These are phyloP conservation scores for Macadamia integrifolia DNA, from an alignment of 164 flowering plant species.

Conservation along the genomic window DNA sequence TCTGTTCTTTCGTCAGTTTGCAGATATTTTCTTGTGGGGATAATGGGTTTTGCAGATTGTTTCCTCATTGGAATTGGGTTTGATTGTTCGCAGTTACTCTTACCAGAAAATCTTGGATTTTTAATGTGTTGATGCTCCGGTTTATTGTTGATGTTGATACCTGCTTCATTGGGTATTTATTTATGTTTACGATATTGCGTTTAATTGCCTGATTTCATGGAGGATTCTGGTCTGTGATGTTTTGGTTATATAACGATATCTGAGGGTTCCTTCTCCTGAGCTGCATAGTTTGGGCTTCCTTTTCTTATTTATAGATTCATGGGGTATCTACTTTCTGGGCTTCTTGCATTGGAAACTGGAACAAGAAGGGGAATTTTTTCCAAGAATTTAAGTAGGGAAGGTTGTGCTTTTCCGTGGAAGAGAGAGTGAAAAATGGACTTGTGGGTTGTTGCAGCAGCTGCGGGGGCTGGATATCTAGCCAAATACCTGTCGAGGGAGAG, in stretches of 20 bases:
- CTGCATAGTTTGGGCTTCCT: background rate
- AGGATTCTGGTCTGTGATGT: no score
- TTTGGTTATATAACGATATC: background rate
- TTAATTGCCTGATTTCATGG: background rate
- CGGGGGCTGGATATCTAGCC: slow-evolving; percentile 62
- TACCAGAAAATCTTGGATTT: no score
- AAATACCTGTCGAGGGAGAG: slow-evolving; percentile 32
- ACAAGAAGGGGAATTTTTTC: background rate
- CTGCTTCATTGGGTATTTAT: background rate
- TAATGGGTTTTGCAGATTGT: slow-evolving; percentile 13
- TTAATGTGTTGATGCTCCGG: background rate
- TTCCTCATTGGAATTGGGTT: background rate
- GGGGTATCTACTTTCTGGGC: slow-evolving; percentile 2
- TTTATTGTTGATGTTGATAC: background rate
- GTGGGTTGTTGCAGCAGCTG: slow-evolving; percentile 70
- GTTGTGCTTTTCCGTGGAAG: background rate
- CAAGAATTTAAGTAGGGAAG: slow-evolving; percentile 7
- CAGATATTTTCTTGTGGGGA: background rate
- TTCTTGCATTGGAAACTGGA: slow-evolving; percentile 11
- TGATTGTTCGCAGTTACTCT: background rate
- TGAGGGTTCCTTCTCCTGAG: background rate
- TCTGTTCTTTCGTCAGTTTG: background rate
- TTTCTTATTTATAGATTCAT: slow-evolving; percentile 4
- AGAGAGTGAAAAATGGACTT: slow-evolving; percentile 45
- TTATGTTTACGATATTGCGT: background rate